A percentile compares a stretch with the other conserved stretches of the same genome.
These are phyloP conservation scores for Symbiodinium natans DNA, from an alignment of 73 alveolate species.

Conservation along the genomic window DNA sequence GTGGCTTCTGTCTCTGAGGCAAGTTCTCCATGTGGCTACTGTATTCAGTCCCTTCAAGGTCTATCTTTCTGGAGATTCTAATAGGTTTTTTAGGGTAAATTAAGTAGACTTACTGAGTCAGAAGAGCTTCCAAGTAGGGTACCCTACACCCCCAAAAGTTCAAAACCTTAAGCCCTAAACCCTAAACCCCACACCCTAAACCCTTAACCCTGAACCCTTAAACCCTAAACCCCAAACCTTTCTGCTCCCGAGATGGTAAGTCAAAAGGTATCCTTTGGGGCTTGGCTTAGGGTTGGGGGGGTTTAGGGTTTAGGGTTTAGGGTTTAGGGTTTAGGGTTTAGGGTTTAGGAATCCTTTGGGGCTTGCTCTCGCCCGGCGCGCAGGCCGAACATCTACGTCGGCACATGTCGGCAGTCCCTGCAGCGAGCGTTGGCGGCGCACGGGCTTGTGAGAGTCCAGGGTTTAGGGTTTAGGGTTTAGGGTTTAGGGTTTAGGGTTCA, in stretches of 20 bases:
- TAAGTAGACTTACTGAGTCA: too few relatives aligned
- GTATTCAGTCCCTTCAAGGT: too few relatives aligned
- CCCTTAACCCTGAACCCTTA: background rate
- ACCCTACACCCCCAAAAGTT: too few relatives aligned
- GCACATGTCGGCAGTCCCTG: slow-evolving; percentile 79
- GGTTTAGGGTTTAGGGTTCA: background rate
- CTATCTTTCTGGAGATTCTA: too few relatives aligned
- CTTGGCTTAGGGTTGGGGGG: too few relatives aligned
- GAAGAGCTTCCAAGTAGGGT: too few relatives aligned
- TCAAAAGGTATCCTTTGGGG: background rate
- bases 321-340: background rate
- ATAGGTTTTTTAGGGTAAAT: too few relatives aligned
- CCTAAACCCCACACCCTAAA: background rate
- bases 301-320: background rate
- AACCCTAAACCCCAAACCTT: background rate
- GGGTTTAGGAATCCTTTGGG: background rate
- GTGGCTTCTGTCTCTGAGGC: too few relatives aligned
- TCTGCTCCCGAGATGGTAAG: background rate
- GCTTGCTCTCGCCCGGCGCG: background rate
- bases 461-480: background rate
- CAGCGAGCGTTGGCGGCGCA: background rate
- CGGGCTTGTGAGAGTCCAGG: background rate
- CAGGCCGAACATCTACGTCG: slow-evolving; percentile 44
- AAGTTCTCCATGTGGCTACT: too few relatives aligned
- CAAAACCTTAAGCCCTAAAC: background rate